Conservation (phyloP, 345 rosid genomes). For the Brassica nigra region DNA sequence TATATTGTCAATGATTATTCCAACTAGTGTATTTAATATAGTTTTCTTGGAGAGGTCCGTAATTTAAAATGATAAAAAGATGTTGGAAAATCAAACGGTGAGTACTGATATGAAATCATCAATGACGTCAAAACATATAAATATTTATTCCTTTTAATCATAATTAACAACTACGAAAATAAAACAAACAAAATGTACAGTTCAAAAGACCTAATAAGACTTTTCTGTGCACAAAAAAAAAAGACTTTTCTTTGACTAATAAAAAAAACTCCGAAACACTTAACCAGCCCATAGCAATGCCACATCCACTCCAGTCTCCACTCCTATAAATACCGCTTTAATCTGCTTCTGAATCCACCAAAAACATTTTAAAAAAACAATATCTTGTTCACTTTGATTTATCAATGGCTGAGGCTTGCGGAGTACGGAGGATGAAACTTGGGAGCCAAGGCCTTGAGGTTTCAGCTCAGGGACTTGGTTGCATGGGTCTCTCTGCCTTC, state of each 20-base stretch:
- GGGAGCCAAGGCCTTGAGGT: conserved; percentile 42
- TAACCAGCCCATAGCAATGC: background rate
- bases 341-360: background rate
- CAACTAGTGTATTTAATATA: background rate
- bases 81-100: background rate
- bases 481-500: conserved; percentile 52
- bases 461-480: conserved; percentile 55
- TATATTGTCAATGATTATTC: conserved; percentile 8
- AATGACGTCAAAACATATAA: conserved; percentile 8
- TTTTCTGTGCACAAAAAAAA: background rate
- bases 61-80: background rate
- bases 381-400: background rate
- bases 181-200: background rate
- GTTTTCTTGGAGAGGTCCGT: background rate
- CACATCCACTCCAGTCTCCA: conserved; percentile 5
- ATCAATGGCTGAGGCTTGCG: conserved; percentile 26
- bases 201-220: background rate
- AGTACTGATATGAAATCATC: conserved; percentile 23
- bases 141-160: background rate
- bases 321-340: conserved; percentile 21
- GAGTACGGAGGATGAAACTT: conserved; percentile 28
- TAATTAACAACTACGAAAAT: background rate
- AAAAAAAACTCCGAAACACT: background rate
- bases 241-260: background rate
- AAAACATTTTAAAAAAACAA: background rate